Conservation (phyloP, 345 rosid species). For the Citrus australasica region DNA sequence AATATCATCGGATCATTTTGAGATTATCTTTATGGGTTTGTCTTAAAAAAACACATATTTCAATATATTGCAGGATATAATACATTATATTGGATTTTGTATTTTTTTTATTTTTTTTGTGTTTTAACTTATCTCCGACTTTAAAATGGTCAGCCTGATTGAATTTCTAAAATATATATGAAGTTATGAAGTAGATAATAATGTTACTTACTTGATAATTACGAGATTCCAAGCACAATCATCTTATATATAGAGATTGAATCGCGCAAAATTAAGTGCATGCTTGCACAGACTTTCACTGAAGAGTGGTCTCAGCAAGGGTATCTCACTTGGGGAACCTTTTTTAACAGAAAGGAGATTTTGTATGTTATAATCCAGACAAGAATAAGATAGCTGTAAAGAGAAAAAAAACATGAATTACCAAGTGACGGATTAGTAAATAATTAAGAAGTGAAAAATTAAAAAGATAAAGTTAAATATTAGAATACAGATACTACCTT, state of each 20-base stretch:
- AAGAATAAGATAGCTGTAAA: slow-evolving; percentile 23
- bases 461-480: slow-evolving; percentile 20
- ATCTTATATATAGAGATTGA: not conserved
- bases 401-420: slow-evolving; percentile 13
- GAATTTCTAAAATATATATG: too few species aligned
- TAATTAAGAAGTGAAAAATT: slow-evolving; percentile 1
- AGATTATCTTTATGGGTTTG: too few species aligned
- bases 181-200: not conserved
- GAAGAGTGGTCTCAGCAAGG: not conserved
- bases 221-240: not conserved
- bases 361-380: slow-evolving; percentile 18
- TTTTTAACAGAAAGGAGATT: slow-evolving; percentile 7
- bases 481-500: slow-evolving; percentile 48
- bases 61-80: too few species aligned
- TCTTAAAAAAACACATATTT: too few species aligned
- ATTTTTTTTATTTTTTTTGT: too few species aligned
- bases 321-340: not conserved
- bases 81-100: too few species aligned
- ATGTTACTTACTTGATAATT: not conserved
- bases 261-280: not conserved
- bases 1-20: not conserved
- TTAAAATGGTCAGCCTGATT: too few species aligned
- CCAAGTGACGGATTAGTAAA: slow-evolving; percentile 7
- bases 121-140: too few species aligned
- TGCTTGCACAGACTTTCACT: not conserved